A percentile compares a stretch with the other conserved stretches of the same genome.
phyloP scores from a whole-genome alignment of 2,329 filamentous ascomycete species.

The Ilyonectria mors-panacis region DNA sequence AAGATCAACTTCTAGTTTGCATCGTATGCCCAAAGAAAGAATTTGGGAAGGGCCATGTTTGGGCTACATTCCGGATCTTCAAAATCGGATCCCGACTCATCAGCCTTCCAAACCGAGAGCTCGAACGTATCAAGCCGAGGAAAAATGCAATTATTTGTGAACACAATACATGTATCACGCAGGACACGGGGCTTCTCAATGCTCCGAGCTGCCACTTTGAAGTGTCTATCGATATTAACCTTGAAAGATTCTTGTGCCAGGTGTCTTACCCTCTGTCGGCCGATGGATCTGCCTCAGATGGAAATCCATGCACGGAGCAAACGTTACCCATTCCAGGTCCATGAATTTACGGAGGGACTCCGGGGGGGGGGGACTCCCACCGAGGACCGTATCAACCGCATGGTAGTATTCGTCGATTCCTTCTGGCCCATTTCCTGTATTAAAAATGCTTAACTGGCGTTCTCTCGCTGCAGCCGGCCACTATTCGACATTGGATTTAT shows the following conservation, averaged over 20 bases:
- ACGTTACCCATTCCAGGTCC: background rate
- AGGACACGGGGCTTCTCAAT: background rate
- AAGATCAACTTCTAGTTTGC: background rate
- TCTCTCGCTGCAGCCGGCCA: background rate
- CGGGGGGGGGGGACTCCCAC: background rate
- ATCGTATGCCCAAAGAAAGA: background rate
- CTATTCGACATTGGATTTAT: background rate
- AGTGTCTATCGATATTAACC: background rate
- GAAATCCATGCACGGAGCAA: background rate
- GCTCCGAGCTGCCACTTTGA: background rate
- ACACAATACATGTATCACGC: background rate
- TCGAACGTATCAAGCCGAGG: background rate
- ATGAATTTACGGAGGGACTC: background rate
- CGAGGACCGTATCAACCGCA: background rate
- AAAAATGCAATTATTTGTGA: background rate
- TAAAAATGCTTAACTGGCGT: background rate
- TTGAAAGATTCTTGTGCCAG: background rate
- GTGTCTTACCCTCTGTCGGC: background rate
- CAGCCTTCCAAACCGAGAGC: background rate
- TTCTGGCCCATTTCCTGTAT: background rate
- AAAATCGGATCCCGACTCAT: background rate
- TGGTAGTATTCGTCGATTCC: background rate
- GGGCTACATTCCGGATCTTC: background rate
- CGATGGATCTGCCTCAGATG: background rate
- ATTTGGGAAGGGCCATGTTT: background rate